These are phyloP conservation scores for Gyromitra esculenta DNA, from an alignment of 2,329 filamentous ascomycete species.

Conservation along the genomic window DNA sequence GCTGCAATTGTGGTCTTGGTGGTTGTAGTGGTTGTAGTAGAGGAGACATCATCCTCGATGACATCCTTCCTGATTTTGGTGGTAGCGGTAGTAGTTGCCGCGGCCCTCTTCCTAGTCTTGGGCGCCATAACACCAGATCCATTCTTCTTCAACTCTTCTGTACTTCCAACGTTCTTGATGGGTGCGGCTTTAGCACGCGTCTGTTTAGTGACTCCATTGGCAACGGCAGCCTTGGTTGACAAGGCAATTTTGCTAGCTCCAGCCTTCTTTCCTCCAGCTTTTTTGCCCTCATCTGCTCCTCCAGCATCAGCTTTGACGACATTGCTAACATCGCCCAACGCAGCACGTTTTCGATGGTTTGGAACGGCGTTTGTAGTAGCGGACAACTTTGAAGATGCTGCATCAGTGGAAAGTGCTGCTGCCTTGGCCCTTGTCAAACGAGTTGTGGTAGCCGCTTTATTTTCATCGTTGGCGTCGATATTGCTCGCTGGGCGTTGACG, in stretches of 20 bases:
- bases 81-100: conserved; percentile 41
- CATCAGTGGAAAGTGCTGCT: conserved; percentile 66
- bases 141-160: conserved; percentile 75
- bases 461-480: conserved; percentile 97
- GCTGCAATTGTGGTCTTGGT: conserved; percentile 50
- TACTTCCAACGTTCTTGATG: conserved; percentile 69
- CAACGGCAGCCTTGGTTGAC: conserved; percentile 68
- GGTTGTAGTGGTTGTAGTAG: conserved; percentile 47
- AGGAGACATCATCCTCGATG: conserved; percentile 30
- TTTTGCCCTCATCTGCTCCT: conserved; percentile 74
- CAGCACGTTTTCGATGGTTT: conserved; percentile 78
- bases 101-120: conserved; percentile 67
- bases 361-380: conserved; percentile 61
- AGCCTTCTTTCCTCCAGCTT: conserved; percentile 65
- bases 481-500: conserved; percentile 73
- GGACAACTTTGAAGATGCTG: conserved; percentile 62
- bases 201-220: conserved; percentile 69
- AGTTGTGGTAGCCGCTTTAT: conserved; percentile 71
- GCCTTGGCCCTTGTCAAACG: conserved; percentile 94
- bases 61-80: conserved; percentile 49
- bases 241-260: conserved; percentile 81
- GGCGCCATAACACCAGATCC: conserved; percentile 72
- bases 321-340: conserved; percentile 94
- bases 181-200: conserved; percentile 56
- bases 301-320: conserved; percentile 78